Conservation (phyloP, 106 monocot genomes). For the Agapanthus africanus region DNA sequence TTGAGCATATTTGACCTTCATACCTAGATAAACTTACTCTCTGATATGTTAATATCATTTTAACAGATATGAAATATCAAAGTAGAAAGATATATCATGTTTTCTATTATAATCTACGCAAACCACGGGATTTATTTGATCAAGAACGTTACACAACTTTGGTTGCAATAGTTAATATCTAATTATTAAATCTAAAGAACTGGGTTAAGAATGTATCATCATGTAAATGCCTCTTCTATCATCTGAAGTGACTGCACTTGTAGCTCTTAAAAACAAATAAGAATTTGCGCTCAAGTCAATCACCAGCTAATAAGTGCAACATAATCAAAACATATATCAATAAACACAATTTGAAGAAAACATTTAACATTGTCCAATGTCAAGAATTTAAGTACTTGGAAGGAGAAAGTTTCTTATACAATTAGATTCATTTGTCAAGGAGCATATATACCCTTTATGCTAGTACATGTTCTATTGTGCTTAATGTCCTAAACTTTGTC, state of each 20-base stretch:
- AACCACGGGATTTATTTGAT: too few species aligned
- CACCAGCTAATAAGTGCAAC: not conserved
- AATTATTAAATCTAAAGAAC: not conserved
- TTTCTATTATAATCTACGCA: too few species aligned
- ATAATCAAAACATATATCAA: not conserved
- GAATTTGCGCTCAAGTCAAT: not conserved
- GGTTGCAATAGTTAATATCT: not conserved
- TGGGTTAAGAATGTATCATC: not conserved
- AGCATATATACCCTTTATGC: not conserved
- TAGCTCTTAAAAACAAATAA: not conserved
- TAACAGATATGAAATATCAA: not conserved
- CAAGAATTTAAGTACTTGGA: not conserved
- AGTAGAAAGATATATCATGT: too few species aligned
- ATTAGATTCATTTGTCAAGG: not conserved
- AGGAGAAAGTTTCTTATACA: not conserved
- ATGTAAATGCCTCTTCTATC: not conserved
- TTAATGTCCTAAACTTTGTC: not conserved
- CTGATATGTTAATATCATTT: not conserved
- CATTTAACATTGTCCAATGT: not conserved
- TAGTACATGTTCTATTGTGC: not conserved
- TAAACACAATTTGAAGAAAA: not conserved
- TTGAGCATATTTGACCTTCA: not conserved
- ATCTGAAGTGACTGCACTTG: not conserved
- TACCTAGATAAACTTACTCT: not conserved
- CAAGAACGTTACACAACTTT: too few species aligned